Evolutionary conservation across 2,329 filamentous ascomycete species (phyloP).

Genomic region (Venturia asperata): DNA sequence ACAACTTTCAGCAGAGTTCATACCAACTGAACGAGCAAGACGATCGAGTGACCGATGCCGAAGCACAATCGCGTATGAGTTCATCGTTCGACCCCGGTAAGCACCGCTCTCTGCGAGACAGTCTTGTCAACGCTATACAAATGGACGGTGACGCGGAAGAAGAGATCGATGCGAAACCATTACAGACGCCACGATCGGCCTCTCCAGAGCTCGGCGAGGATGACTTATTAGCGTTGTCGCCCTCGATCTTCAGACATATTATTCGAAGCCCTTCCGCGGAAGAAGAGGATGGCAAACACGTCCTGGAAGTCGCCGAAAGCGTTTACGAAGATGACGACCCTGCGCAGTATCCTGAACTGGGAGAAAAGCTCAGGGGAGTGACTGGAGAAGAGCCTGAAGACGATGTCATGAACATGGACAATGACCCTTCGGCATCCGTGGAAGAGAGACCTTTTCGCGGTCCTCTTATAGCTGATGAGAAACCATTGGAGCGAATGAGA

Average conservation of each 20-base stretch:
- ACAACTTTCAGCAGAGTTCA: neutral
- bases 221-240: neutral
- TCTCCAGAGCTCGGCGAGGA: slow-evolving; percentile 2
- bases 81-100: neutral
- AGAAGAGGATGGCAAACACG: neutral
- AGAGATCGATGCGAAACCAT: neutral
- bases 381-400: neutral
- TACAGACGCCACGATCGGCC: neutral
- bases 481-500: neutral
- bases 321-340: neutral
- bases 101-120: slow-evolving; percentile 2
- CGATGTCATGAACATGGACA: neutral
- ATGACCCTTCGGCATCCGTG: neutral
- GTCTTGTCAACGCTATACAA: neutral
- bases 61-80: neutral
- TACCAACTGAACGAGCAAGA: too few species aligned
- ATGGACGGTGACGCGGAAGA: neutral
- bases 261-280: neutral
- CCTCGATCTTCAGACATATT: slow-evolving; percentile 1
- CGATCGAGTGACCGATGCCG: too few species aligned
- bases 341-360: neutral
- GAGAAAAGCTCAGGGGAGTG: neutral
- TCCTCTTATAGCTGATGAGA: neutral
- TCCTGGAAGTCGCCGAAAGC: neutral
- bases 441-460: neutral